Conservation (phyloP, 768 basidiomycete species). For the Dioszegia aurantiaca region DNA sequence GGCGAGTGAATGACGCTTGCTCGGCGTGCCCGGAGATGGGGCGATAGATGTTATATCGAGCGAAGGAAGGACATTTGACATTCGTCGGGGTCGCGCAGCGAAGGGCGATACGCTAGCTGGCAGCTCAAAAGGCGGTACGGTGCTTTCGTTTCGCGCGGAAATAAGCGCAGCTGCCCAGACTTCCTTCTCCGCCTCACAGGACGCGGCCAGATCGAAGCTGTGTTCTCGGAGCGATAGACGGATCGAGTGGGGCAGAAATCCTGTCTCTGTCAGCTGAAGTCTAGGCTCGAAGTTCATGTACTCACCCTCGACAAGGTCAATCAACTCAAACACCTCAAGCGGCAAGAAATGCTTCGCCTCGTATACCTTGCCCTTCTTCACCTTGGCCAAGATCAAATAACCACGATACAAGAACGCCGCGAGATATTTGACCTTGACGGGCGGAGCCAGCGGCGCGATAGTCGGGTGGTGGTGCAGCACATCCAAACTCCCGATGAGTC, state of each 20-base stretch:
- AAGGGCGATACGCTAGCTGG: conserved; percentile 46
- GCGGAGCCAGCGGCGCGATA: conserved; percentile 55
- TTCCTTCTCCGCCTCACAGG: conserved; percentile 78
- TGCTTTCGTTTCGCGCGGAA: conserved; percentile 57
- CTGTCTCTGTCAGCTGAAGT: conserved; percentile 54
- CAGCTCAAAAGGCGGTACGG: conserved; percentile 56
- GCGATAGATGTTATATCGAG: neutral
- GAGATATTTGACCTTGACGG: conserved; percentile 76
- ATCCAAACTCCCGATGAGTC: conserved; percentile 81
- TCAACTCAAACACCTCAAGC: conserved; percentile 67
- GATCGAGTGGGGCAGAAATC: conserved; percentile 75
- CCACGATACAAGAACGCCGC: conserved; percentile 89
- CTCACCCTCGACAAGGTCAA: conserved; percentile 72
- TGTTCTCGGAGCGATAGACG: conserved; percentile 68
- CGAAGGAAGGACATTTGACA: conserved; percentile 24
- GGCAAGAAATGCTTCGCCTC: conserved; percentile 87
- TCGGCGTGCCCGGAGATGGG: conserved; percentile 1
- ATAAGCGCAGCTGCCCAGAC: conserved; percentile 74
- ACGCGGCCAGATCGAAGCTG: conserved; percentile 79
- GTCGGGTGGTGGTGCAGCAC: conserved; percentile 69
- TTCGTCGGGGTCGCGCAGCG: conserved; percentile 33
- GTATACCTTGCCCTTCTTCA: conserved; percentile 69
- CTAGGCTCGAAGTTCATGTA: conserved; percentile 21
- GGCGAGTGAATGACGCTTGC: conserved; percentile 32
- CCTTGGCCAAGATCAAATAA: conserved; percentile 82